Percentiles rank a stretch among this genome's conserved stretches.
phyloP scores from a whole-genome alignment of 225 moss, liverwort and hornwort genomes.

The Physcomitrium patens region DNA sequence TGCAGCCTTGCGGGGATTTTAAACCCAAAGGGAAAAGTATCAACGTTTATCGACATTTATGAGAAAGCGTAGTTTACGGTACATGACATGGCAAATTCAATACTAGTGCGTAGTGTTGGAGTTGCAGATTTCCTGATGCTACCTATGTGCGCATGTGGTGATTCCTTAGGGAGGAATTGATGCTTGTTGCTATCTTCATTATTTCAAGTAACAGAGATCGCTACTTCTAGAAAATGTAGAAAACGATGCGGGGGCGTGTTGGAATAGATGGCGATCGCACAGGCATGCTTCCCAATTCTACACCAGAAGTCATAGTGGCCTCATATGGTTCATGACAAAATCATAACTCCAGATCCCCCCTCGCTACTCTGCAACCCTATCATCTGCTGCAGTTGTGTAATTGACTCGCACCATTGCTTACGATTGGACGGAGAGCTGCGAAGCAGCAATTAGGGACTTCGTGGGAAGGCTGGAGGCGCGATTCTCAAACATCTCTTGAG shows the following conservation, averaged over 20 bases:
- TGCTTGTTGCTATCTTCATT: no score
- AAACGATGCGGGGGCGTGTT: no score
- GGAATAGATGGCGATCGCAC: no score
- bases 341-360: neutral
- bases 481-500: slow-evolving; percentile 40
- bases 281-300: no score
- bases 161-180: no score
- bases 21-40: neutral
- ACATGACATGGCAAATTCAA: neutral
- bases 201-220: no score
- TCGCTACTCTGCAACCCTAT: neutral
- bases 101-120: neutral
- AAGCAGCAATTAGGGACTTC: neutral
- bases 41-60: neutral
- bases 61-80: neutral
- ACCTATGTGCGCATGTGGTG: no score
- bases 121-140: no score
- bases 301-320: neutral
- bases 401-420: neutral
- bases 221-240: no score
- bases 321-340: neutral
- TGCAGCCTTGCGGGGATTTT: neutral
- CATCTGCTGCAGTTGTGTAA: neutral
- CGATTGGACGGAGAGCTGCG: neutral
- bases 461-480: slow-evolving; percentile 16